Percentiles rank a stretch among this genome's conserved stretches.
phyloP scores from a whole-genome alignment of 2,329 filamentous ascomycete genomes.

The Penicillium sp. region DNA sequence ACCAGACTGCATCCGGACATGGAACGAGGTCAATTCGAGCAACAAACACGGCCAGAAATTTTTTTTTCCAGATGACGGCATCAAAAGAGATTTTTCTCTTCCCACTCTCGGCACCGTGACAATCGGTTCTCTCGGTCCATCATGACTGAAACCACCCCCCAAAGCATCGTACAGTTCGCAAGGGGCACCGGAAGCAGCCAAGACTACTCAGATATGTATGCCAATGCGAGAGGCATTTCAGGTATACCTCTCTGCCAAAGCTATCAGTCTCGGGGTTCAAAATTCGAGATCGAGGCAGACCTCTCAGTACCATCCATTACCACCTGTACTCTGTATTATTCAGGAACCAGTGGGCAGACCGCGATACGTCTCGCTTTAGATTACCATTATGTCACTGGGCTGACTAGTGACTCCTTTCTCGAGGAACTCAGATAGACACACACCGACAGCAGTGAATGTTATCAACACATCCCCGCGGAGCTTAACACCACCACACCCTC shows the following conservation, averaged over 20 bases:
- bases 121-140: neutral
- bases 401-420: neutral
- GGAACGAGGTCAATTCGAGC: slow-evolving; percentile 5
- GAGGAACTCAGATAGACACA: neutral
- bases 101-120: neutral
- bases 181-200: slow-evolving; percentile 26
- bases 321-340: neutral
- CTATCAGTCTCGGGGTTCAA: neutral
- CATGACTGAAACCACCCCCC: neutral
- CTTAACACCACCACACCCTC: slow-evolving; percentile 17
- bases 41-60: neutral
- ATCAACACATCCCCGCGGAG: slow-evolving; percentile 16
- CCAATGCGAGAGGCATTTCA: slow-evolving; percentile 12
- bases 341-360: neutral
- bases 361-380: neutral
- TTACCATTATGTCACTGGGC: slow-evolving; percentile 20
- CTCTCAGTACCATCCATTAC: neutral
- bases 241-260: neutral
- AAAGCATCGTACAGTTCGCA: slow-evolving; percentile 9
- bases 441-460: neutral
- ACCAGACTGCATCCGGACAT: slow-evolving; percentile 2
- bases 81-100: neutral
- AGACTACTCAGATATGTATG: slow-evolving; percentile 20
- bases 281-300: neutral
- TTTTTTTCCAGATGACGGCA: neutral